phyloP scores from a whole-genome alignment of 495 filamentous ascomycete species.

The Neurospora sp. region DNA sequence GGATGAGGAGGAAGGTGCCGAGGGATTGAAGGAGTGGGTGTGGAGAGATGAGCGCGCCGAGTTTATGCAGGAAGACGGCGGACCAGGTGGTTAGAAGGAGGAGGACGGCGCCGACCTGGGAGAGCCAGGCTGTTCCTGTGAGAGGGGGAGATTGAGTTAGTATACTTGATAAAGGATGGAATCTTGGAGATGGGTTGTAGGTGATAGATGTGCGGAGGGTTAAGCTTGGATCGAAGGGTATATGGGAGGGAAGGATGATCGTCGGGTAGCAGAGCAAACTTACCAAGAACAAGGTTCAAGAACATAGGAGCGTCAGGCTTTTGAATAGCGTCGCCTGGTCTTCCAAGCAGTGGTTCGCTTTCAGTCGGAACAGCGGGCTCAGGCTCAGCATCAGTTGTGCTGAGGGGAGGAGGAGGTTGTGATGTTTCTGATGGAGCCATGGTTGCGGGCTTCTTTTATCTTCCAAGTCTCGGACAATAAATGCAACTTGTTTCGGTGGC shows the following conservation, averaged over 20 bases:
- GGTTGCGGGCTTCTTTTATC: background rate
- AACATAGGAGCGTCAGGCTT: conserved; percentile 48
- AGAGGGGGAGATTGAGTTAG: conserved; percentile 24
- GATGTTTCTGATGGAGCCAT: conserved; percentile 5
- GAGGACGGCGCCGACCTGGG: conserved; percentile 37
- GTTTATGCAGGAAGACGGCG: conserved; percentile 52
- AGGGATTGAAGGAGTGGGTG: conserved; percentile 81
- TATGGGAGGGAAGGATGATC: background rate
- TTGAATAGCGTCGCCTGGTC: conserved; percentile 63
- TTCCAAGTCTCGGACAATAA: background rate
- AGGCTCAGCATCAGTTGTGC: background rate
- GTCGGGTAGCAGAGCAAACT: conserved; percentile 4
- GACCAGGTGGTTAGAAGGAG: conserved; percentile 66
- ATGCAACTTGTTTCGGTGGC: background rate
- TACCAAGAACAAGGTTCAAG: conserved; percentile 71
- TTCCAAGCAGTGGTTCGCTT: conserved; percentile 68
- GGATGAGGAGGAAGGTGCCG: conserved; percentile 60
- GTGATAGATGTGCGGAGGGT: background rate
- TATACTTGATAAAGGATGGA: background rate
- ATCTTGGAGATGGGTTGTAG: background rate
- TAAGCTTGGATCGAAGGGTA: background rate
- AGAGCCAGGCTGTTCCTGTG: conserved; percentile 34
- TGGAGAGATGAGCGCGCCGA: conserved; percentile 64
- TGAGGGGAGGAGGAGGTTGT: background rate
- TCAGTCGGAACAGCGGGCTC: conserved; percentile 29